These are phyloP conservation scores for Ochromonas danica DNA, from an alignment of 108 stramenopile species.

Conservation along the genomic window DNA sequence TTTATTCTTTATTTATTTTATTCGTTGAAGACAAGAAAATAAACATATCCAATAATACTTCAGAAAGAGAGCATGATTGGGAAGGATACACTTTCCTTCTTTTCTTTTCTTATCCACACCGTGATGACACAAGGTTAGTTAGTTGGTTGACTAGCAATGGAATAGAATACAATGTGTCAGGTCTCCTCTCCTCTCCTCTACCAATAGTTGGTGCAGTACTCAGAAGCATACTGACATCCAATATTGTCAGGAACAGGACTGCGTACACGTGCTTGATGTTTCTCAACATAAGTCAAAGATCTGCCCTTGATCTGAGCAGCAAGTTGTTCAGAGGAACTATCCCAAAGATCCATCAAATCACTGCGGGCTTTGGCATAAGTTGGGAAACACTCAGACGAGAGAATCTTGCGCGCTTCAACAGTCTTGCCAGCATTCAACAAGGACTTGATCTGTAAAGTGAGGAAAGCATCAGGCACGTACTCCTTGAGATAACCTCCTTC, in stretches of 20 bases:
- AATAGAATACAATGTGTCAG: no score
- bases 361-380: conserved; percentile 25
- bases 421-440: neutral
- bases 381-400: conserved; percentile 19
- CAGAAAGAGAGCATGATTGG: no score
- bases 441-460: conserved; percentile 3
- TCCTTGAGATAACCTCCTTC: neutral
- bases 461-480: conserved; percentile 1
- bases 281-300: conserved; percentile 4
- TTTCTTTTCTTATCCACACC: no score
- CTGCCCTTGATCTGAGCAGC: neutral
- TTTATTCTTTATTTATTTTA: no score
- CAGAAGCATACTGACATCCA: conserved; percentile 34
- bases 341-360: conserved; percentile 29
- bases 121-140: no score
- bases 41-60: no score
- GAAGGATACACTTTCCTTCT: no score
- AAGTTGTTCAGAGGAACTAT: neutral
- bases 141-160: no score
- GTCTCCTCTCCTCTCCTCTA: no score
- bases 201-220: no score
- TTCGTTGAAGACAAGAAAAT: no score
- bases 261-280: conserved; percentile 5
- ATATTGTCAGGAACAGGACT: conserved; percentile 32
- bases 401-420: neutral